Conservation (phyloP, 306 rosid species). For the Chamaecrista fasciculata region DNA sequence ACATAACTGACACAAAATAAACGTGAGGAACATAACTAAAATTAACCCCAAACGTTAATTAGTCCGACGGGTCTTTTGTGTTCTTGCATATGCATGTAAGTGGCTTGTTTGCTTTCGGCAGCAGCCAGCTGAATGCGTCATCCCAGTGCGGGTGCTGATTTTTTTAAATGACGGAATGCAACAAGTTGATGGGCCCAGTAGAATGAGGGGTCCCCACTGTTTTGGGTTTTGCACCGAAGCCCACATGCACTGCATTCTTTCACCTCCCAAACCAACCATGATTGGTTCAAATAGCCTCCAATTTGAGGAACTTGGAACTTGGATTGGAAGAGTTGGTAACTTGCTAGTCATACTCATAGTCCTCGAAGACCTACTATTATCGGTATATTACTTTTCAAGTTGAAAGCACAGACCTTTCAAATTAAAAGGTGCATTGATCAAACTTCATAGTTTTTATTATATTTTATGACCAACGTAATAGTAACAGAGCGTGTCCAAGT, state of each 20-base stretch:
- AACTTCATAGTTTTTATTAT: neutral
- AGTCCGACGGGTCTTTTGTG: no score
- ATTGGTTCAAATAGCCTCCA: neutral
- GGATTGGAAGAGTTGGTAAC: no score
- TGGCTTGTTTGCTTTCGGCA: conserved; percentile 5
- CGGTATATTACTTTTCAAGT: neutral
- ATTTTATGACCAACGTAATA: no score
- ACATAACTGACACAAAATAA: no score
- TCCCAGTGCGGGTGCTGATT: neutral
- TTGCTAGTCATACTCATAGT: no score
- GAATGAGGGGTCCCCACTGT: neutral
- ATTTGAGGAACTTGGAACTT: neutral
- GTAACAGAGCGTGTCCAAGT: neutral
- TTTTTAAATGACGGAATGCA: no score
- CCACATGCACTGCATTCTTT: neutral
- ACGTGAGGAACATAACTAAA: no score
- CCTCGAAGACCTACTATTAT: no score
- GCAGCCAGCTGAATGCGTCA: neutral
- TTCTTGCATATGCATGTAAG: no score
- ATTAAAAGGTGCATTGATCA: neutral
- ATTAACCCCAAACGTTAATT: no score
- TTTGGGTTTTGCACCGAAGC: neutral
- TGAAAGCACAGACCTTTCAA: neutral
- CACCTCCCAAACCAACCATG: neutral
- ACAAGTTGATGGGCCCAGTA: neutral